phyloP scores from a whole-genome alignment of 805 yeast genomes.

The Candida taoyuanica region DNA sequence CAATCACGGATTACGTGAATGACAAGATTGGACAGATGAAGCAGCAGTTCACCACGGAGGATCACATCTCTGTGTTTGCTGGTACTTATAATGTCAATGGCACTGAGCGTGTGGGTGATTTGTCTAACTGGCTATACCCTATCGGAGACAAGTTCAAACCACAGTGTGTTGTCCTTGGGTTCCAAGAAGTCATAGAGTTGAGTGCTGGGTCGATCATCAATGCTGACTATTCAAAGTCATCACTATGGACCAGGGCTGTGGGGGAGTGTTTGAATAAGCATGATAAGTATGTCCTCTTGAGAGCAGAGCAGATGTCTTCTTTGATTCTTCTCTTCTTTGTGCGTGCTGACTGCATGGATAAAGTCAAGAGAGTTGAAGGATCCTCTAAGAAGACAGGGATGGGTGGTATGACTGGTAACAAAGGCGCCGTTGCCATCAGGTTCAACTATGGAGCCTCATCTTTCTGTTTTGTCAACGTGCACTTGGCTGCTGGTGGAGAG shows the following conservation, averaged over 20 bases:
- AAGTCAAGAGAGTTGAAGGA: slow-evolving; percentile 84
- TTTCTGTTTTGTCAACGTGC: slow-evolving; percentile 78
- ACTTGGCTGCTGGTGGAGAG: slow-evolving; percentile 89
- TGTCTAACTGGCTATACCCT: slow-evolving; percentile 80
- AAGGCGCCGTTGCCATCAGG: slow-evolving; percentile 77
- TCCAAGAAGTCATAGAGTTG: slow-evolving; percentile 86
- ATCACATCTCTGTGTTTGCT: slow-evolving; percentile 55
- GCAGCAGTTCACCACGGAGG: slow-evolving; percentile 50
- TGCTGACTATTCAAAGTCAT: slow-evolving; percentile 72
- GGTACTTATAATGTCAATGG: slow-evolving; percentile 93
- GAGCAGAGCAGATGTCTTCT: slow-evolving; percentile 78
- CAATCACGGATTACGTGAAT: slow-evolving; percentile 79
- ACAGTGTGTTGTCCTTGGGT: slow-evolving; percentile 74
- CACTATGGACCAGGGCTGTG: slow-evolving; percentile 74
- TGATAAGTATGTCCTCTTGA: slow-evolving; percentile 41
- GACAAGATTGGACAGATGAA: slow-evolving; percentile 35
- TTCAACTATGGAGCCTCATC: slow-evolving; percentile 61
- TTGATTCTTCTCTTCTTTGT: slow-evolving; percentile 53
- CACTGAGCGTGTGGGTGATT: slow-evolving; percentile 41
- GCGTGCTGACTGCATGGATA: slow-evolving; percentile 44
- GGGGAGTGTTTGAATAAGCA: slow-evolving; percentile 60
- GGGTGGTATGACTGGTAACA: slow-evolving; percentile 82
- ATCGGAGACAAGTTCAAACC: slow-evolving; percentile 13
- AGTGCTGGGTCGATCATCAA: slow-evolving; percentile 82
- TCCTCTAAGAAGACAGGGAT: slow-evolving; percentile 85